These are phyloP conservation scores for Epichloe amarillans DNA, from an alignment of 2,329 filamentous ascomycete species.

Conservation along the genomic window DNA sequence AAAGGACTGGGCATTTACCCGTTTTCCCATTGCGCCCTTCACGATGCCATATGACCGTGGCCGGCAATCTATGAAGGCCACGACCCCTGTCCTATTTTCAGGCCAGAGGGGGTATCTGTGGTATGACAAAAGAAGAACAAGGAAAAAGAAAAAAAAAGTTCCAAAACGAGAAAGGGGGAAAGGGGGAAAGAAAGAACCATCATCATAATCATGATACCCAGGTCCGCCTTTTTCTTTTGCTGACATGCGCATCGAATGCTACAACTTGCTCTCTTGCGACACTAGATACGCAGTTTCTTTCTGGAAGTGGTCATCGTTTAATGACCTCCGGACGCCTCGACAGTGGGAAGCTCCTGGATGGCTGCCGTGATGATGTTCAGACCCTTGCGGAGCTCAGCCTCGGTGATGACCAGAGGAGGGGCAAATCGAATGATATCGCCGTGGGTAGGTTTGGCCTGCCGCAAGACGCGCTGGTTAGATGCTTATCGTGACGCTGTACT, in stretches of 20 bases:
- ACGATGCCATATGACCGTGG: background rate
- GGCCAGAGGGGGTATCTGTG: slow-evolving; percentile 5
- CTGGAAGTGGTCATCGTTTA: slow-evolving; percentile 10
- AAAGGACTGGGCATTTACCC: slow-evolving; percentile 1
- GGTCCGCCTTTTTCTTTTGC: background rate
- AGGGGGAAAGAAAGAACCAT: background rate
- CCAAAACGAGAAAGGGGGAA: background rate
- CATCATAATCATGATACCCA: background rate
- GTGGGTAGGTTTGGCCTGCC: slow-evolving; percentile 91
- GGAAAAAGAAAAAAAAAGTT: background rate
- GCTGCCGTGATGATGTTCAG: slow-evolving; percentile 70
- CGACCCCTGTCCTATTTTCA: background rate
- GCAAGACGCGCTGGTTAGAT: background rate
- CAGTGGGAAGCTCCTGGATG: slow-evolving; percentile 62
- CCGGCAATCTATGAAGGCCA: slow-evolving; percentile 3
- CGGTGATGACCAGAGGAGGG: slow-evolving; percentile 89
- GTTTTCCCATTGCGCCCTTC: slow-evolving; percentile 4
- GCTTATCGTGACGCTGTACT: background rate
- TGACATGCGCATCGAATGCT: slow-evolving; percentile 7
- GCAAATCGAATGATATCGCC: slow-evolving; percentile 97
- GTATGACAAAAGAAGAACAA: too few species aligned
- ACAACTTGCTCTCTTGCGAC: slow-evolving; percentile 13
- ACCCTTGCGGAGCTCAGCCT: slow-evolving; percentile 69
- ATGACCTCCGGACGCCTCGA: slow-evolving; percentile 25
- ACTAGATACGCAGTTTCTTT: background rate